Base-by-base conservation (phyloP, 306 rosid species). In the Prunus mume region DNA sequence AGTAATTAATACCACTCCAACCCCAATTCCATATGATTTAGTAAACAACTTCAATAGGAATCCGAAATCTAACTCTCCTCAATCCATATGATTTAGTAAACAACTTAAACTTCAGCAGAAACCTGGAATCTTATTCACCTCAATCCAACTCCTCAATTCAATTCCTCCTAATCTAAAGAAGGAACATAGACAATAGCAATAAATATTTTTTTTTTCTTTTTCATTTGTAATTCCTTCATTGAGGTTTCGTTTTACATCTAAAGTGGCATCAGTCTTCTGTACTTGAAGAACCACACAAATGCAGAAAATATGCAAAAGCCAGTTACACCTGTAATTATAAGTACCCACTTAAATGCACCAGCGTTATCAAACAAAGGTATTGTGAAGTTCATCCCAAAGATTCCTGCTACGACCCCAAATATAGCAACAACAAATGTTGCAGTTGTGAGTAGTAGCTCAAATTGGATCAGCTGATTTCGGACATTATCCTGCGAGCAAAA, bases 381-480 rank as follows among this genome's bases (percentile, higher is more conserved):
- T 64, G 77, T 54, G 68, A 96, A 96, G 79, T 96, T 96, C 99
- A 96, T 96, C 68, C 99, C 99, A 63, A 96, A 96, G 47, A 92
- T 74, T 81, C 99, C 98, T 4, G 99, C 99, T 49, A 96, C 99
- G 79, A 92, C 98, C 28, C 99, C 99, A 77, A 92, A 92, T 41
- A 96, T 92, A 12, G 99, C 99, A 63, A 92, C 99, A 46, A 92
- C 99, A 82, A 96, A 91, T 46, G 99, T 96, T 51, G 96, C 99
- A 32, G 99, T 92, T 47, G 99, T 96, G 68, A 96, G 95, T 71
- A 96, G 85, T 51, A 96, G 93, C 85, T 96, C 99, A 73, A 96
- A 96, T 72, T 96, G 99, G 79, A 96, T 96, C 79, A 96, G 93
- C 90, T 92, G 99, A 54, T 96, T 96, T 43, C 99, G 92, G 13